Base-by-base conservation (phyloP, 768 basidiomycete genomes). In the Mycena vitilis region DNA sequence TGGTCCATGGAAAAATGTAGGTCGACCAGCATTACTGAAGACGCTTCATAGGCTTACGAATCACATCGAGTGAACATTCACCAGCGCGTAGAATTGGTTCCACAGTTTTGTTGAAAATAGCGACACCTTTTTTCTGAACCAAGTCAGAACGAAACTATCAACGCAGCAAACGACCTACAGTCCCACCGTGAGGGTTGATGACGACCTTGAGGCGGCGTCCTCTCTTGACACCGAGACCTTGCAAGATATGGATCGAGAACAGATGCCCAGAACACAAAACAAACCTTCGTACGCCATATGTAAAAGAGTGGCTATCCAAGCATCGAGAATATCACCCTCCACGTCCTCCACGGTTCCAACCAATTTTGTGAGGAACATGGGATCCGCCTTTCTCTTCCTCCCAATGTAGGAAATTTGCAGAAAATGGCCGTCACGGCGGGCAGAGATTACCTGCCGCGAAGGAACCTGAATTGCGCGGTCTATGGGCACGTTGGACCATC, bases 161-260 rank as follows among this genome's bases (percentile, higher is more conserved):
- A 58, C 42, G 20, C 51, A 13, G 55, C 20, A 8, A 22, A 47
- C 23, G 2, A 82, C 90, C 37, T 75, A 94, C 94, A 23, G 83
- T 84, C n/a, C 95, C 95, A 58, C 95, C 89, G 63, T 85, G 79
- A 11, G 95, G 95, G 76, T 96, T 96, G 45, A 96, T 83, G 49
- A 96, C 75, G 10, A 95, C 85, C 69, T 89, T 88, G 37, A 96
- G 75, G 22, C 82, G 80, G 53, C 90, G 84, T 57, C 81, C 76
- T 23, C 84, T 88, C 71, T 85, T 85, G n/a, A 87, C 77, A 48
- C 87, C 92, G 84, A 75, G 54, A 68, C 72, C 79, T 81, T 62
- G 40, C 16, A 67, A 22, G 55, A 12, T 60, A 44, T 25, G 16
- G 25, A 5, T 40, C 11, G 60, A n/a, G 34, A 45, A 47, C 59